Base-by-base conservation (phyloP, 2,329 filamentous ascomycete genomes). In the Aspergillus carbonarius region DNA sequence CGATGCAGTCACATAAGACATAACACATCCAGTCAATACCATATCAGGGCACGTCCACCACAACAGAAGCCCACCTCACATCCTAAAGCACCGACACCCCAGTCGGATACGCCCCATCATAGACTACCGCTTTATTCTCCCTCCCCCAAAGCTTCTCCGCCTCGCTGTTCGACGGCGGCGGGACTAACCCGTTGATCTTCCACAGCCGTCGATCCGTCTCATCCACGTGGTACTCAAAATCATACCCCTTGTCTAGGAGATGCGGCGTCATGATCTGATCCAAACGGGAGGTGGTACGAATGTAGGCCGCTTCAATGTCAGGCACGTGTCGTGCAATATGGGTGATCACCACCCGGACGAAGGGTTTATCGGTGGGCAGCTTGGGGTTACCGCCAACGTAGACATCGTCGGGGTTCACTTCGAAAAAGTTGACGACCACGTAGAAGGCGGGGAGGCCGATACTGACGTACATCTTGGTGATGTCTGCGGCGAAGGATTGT, bases 391-490 rank as follows among this genome's bases (percentile, higher is more conserved):
- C 56, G 1, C 50, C 56, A 8, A 67, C 7, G 55, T 60, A 64
- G n/a, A 64, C 48, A 7, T 64, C 40, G 5, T 48, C 37, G 6
- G 53, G 46, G 1, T 56, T 12, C 5, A 63, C 34, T 10, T 62
- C 52, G 10, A 67, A 46, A 63, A 72, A 73, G 8, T 72, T 61
- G 13, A 61, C 59, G 12, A 70, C 63, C 47, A 71, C 68, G 55
- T 73, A 72, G 61, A 73, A 73, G 12, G 65, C 63, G 0, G 69
- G 68, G 1, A 72, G 62, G 10, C 68, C 67, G 18, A 57, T 3
- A 0, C 54, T 34, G 17, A 60, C 60, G 48, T 72, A 72, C 10
- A 68, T 55, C 3, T 66, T 60, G 2, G 71, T 73, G 34, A 71
- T 65, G 47, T 64, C 64, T 46, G 63, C 20, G 34, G 61, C 64